A percentile compares a stretch with the other conserved stretches of the same genome.
These are phyloP conservation scores for Wickerhamomyces sp. DNA, from an alignment of 1,139 yeast species.

Conservation along the genomic window DNA sequence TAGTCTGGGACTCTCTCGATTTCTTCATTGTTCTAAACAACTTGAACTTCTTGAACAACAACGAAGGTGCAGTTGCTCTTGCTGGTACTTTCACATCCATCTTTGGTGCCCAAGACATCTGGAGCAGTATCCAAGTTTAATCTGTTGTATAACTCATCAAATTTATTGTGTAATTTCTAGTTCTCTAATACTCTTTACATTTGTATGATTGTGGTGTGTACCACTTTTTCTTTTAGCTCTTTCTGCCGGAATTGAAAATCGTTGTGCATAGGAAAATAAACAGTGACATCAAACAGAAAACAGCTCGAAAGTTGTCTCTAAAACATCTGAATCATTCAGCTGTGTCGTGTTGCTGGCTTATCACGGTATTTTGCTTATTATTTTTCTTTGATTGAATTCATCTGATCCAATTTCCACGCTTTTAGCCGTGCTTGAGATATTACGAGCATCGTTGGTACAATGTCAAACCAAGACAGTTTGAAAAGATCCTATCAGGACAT, in stretches of 20 bases:
- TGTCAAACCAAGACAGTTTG: conserved; percentile 2
- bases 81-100: conserved; percentile 83
- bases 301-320: background rate
- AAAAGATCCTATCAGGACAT: conserved; percentile 19
- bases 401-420: background rate
- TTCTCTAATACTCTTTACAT: background rate
- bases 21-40: conserved; percentile 70
- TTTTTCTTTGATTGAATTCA: background rate
- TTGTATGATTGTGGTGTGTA: background rate
- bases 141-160: background rate
- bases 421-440: background rate
- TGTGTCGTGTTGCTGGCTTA: background rate
- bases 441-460: background rate
- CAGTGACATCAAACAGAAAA: background rate
- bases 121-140: conserved; percentile 25
- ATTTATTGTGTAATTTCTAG: background rate
- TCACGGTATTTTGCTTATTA: background rate
- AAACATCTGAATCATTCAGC: background rate
- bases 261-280: background rate
- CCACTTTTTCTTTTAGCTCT: background rate
- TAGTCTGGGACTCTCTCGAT: conserved; percentile 79
- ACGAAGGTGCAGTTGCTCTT: conserved; percentile 80
- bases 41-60: conserved; percentile 53
- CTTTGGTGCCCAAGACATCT: conserved; percentile 72
- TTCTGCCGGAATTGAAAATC: background rate